Evolutionary conservation across 2,329 filamentous ascomycete genomes (phyloP), one percentile per base, ranked within the genome.

Genomic region (Cladorrhinum sp.): DNA sequence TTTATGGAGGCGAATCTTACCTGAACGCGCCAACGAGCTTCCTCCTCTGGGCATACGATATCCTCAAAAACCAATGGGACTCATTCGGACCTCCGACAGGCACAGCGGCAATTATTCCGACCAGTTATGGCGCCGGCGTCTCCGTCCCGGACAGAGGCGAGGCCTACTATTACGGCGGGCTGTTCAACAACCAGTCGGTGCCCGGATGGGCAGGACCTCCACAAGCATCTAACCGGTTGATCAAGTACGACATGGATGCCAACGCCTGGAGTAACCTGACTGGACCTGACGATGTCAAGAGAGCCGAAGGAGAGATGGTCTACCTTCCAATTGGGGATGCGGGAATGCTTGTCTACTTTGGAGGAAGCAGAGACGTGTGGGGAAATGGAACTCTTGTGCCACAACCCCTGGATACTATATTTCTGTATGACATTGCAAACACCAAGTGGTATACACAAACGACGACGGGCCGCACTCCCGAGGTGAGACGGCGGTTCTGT

Each of bases 341-440:
- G 2, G 63, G 63, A 24, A 63, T 63, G 57, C 25, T 65, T 52
- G 57, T 63, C n/a, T 65, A 65, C 32, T 63, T 65, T 38, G 63
- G 63, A 1, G 63, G 63, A 7, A 58, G 50, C n/a, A 22, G 58
- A 23, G 63, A 65, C 48, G 10, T 50, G 24, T 48, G 50, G 8
- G 59, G 57, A 0, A 65, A 65, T 27, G 61, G 63, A 0, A 65
- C 63, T 16, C 9, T 55, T 22, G 48, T 41, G 16, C 50, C 59
- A 1, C 55, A 65, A n/a, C 59, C 61, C 0, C 36, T 65, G 4
- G 57, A 63, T 38, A 55, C 58, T 12, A 63, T 65, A n/a, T 63
- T 57, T 45, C 38, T 65, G 2, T 65, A 62, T 41, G 63, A 65
- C 49, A 41, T 65, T 41, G 59, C 51, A 1, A 62, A 60, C 48